Conservation (phyloP, 2,329 filamentous ascomycete genomes). For the Cercospora beticola region DNA sequence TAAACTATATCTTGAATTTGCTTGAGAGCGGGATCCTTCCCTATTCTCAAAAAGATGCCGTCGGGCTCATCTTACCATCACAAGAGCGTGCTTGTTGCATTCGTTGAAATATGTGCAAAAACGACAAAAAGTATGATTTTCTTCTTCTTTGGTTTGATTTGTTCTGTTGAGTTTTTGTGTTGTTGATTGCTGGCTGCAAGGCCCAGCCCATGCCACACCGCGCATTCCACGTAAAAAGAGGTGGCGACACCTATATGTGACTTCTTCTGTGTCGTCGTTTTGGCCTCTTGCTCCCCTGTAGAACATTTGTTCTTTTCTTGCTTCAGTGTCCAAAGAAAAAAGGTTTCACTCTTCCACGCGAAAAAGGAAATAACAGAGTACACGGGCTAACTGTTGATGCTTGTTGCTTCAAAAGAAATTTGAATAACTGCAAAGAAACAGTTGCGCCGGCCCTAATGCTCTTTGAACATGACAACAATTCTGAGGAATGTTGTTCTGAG, state of each 20-base stretch:
- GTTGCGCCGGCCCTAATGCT: constrained; percentile 15
- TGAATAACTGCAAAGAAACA: constrained; percentile 8
- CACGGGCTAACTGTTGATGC: neutral
- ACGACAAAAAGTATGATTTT: neutral
- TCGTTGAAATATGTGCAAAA: constrained; percentile 2
- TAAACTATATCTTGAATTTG: neutral
- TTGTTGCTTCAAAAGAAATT: neutral
- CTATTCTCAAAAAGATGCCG: constrained; percentile 4
- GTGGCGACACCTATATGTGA: neutral
- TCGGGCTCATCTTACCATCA: constrained; percentile 25
- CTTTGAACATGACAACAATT: constrained; percentile 9
- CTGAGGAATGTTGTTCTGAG: neutral
- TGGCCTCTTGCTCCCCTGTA: neutral
- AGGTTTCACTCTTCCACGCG: neutral
- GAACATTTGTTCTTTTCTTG: neutral
- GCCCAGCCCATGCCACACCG: neutral
- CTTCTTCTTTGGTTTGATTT: neutral
- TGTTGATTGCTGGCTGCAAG: neutral
- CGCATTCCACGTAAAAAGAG: neutral
- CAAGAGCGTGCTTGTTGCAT: constrained; percentile 15
- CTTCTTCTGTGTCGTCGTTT: neutral
- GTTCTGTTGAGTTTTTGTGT: neutral
- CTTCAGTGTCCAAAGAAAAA: neutral
- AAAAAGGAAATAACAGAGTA: neutral
- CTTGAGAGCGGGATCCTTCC: neutral